Percentiles rank a stretch among this genome's conserved stretches.
phyloP scores from a whole-genome alignment of 2,329 filamentous ascomycete species.

The Hypoxylon rubiginosum region DNA sequence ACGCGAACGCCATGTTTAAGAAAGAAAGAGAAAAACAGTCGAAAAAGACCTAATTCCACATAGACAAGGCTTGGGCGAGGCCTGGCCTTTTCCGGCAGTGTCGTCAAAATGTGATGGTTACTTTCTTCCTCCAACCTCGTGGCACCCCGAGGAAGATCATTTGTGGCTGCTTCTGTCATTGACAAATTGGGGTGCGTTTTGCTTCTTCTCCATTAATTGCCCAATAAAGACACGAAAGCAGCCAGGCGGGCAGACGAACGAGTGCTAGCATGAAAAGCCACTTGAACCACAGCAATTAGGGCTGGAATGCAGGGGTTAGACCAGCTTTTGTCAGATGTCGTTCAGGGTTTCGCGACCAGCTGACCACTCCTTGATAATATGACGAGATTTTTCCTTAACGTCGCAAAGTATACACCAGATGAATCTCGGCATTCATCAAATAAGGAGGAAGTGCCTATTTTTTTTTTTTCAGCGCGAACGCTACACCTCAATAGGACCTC shows the following conservation, averaged over 20 bases:
- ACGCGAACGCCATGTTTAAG: conserved; percentile 34
- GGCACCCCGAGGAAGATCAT: conserved; percentile 33
- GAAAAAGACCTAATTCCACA: neutral
- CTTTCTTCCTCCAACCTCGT: conserved; percentile 28
- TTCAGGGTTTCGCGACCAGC: conserved; percentile 45
- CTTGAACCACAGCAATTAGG: conserved; percentile 41
- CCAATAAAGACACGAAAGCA: conserved; percentile 33
- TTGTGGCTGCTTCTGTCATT: conserved; percentile 33
- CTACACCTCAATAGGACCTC: conserved; percentile 13
- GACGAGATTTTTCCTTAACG: conserved; percentile 26
- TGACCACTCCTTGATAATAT: conserved; percentile 44
- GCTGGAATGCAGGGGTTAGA: conserved; percentile 44
- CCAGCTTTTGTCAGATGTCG: conserved; percentile 40
- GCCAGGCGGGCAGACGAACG: conserved; percentile 28
- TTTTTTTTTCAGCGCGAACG: conserved; percentile 22
- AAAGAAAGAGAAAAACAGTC: conserved; percentile 17
- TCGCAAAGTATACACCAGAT: conserved; percentile 23
- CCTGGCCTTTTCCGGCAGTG: conserved; percentile 4
- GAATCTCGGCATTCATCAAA: conserved; percentile 31
- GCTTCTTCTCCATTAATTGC: conserved; percentile 34
- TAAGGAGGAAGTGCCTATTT: conserved; percentile 14
- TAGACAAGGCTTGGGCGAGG: conserved; percentile 2
- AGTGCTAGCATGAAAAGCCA: conserved; percentile 32
- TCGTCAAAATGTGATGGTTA: conserved; percentile 11
- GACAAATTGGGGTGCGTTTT: conserved; percentile 29